Conservation (phyloP, 2,329 filamentous ascomycete genomes). For the Nemania abortiva region DNA sequence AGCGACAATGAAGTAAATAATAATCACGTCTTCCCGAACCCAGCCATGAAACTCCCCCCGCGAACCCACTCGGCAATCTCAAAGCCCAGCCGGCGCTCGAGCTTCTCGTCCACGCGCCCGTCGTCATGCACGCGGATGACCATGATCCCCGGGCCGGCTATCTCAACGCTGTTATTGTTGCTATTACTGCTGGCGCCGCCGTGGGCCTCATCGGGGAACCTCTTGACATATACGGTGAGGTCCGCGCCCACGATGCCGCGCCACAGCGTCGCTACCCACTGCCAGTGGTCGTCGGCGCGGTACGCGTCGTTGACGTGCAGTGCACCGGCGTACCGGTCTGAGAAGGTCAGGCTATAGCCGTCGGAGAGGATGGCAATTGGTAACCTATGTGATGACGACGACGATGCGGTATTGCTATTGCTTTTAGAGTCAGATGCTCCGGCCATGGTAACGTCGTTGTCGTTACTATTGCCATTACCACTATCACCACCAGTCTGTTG, state of each 20-base stretch:
- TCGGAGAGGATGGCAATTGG: conserved; percentile 81
- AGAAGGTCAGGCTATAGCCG: conserved; percentile 84
- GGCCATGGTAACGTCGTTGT: background rate
- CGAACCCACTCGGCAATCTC: conserved; percentile 87
- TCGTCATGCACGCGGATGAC: conserved; percentile 61
- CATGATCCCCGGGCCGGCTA: conserved; percentile 66
- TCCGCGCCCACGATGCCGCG: conserved; percentile 86
- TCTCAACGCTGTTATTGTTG: conserved; percentile 60
- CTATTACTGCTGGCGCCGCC: conserved; percentile 14
- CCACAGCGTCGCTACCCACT: conserved; percentile 97
- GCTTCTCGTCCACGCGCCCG: conserved; percentile 71
- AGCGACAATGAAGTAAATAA: background rate
- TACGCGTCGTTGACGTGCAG: conserved; percentile 84
- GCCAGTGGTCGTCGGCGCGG: conserved; percentile 90
- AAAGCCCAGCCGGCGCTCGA: conserved; percentile 81
- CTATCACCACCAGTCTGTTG: background rate
- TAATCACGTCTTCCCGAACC: conserved; percentile 37
- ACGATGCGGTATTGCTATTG: conserved; percentile 7
- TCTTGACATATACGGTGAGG: conserved; percentile 76
- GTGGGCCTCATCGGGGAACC: conserved; percentile 39
- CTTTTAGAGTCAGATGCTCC: conserved; percentile 5
- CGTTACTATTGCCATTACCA: background rate
- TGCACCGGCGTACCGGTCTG: conserved; percentile 78
- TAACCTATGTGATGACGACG: conserved; percentile 50
- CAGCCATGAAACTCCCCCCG: conserved; percentile 57